These are phyloP conservation scores for Daldinia loculata DNA, from an alignment of 495 filamentous ascomycete genomes.

Conservation along the genomic window DNA sequence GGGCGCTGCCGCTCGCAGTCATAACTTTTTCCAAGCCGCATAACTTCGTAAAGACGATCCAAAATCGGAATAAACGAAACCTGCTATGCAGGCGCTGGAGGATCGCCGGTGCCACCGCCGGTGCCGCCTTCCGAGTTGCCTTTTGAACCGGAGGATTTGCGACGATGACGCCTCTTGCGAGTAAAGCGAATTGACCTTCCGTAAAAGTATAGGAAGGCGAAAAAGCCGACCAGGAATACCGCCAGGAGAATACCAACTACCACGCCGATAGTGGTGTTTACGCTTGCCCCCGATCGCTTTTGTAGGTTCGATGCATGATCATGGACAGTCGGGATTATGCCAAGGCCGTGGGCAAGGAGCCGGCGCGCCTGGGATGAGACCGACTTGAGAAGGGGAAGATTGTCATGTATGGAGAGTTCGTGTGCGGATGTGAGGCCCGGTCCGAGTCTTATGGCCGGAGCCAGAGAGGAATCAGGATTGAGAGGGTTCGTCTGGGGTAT, in stretches of 20 bases:
- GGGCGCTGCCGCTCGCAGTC: background rate
- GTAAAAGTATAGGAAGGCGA: constrained; percentile 46
- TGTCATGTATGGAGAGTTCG: constrained; percentile 15
- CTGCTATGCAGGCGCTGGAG: constrained; percentile 22
- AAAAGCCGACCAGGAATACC: constrained; percentile 43
- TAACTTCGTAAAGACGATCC: constrained; percentile 5
- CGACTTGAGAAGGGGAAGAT: constrained; percentile 19
- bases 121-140: constrained; percentile 21
- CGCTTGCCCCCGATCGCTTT: constrained; percentile 24
- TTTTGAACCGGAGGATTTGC: constrained; percentile 43
- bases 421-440: constrained; percentile 1
- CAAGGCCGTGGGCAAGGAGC: constrained; percentile 15
- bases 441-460: constrained; percentile 23
- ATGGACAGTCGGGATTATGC: constrained; percentile 6
- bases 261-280: constrained; percentile 49
- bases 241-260: constrained; percentile 48
- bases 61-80: background rate
- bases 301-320: constrained; percentile 13
- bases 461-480: constrained; percentile 22
- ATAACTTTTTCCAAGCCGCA: background rate
- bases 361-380: constrained; percentile 3
- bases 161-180: constrained; percentile 31
- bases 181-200: constrained; percentile 42
- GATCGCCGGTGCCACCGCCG: constrained; percentile 32
- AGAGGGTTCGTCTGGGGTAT: constrained; percentile 30